Conservation (phyloP, 352 stramenopile species). For the Phytophthora multivora region DNA sequence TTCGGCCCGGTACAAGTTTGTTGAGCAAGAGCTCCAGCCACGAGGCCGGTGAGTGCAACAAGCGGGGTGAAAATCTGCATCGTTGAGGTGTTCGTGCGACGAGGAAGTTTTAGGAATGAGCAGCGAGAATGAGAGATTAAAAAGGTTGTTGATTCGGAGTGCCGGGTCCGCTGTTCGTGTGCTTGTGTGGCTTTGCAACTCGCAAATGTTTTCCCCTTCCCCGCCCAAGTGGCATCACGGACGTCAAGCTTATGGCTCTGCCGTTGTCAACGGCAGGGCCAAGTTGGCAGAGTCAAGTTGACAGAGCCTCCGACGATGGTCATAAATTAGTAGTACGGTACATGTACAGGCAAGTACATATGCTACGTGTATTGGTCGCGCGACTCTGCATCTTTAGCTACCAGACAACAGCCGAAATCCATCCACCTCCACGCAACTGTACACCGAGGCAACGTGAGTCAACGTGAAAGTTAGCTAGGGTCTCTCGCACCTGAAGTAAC, state of each 20-base stretch:
- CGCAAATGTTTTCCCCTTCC: conserved; percentile 15
- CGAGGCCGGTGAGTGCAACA: conserved; percentile 18
- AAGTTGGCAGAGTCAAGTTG: no score
- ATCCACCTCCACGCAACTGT: not conserved
- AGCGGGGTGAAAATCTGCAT: conserved; percentile 28
- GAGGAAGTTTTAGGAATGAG: conserved; percentile 19
- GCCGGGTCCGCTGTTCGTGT: conserved; percentile 7
- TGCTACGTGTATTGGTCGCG: no score
- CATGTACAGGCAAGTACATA: no score
- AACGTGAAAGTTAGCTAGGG: not conserved
- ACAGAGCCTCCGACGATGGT: not conserved
- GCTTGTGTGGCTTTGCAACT: conserved; percentile 6
- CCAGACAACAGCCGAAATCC: not conserved
- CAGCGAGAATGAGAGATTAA: conserved; percentile 12
- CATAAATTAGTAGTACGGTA: no score
- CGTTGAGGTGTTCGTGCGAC: conserved; percentile 8
- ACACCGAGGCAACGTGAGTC: not conserved
- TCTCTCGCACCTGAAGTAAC: not conserved
- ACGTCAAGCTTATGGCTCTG: conserved; percentile 14
- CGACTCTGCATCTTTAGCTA: not conserved
- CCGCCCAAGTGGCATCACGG: conserved; percentile 24
- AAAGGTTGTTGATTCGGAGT: not conserved
- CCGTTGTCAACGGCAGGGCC: no score
- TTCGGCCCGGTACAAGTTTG: conserved; percentile 18
- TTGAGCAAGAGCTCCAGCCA: conserved; percentile 9